Conservation (phyloP, 2,329 filamentous ascomycete species). For the Calonectria henricotiae region DNA sequence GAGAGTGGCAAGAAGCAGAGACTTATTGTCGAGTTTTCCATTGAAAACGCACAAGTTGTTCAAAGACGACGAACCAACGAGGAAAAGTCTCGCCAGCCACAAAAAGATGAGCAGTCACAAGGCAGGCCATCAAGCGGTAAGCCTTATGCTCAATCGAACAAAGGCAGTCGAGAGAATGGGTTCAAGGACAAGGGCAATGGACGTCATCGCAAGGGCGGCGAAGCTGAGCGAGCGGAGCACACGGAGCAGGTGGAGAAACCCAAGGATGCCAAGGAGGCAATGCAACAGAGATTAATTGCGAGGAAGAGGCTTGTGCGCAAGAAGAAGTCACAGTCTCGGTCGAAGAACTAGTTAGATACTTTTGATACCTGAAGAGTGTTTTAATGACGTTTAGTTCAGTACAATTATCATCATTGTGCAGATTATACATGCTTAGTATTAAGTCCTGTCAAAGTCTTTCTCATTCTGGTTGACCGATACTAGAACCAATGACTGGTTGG, state of each 20-base stretch:
- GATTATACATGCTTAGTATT: background rate
- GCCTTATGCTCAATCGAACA: conserved; percentile 38
- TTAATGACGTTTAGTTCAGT: conserved; percentile 34
- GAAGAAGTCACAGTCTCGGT: conserved; percentile 69
- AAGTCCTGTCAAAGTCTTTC: background rate
- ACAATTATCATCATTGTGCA: conserved; percentile 5
- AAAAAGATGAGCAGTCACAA: conserved; percentile 46
- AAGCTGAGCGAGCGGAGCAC: conserved; percentile 30
- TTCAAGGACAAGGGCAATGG: conserved; percentile 46
- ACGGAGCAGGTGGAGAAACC: conserved; percentile 54
- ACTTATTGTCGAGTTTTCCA: conserved; percentile 95
- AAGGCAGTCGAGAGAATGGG: conserved; percentile 41
- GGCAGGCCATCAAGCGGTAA: conserved; percentile 26
- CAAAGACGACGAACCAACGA: conserved; percentile 73
- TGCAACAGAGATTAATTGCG: conserved; percentile 84
- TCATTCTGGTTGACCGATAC: background rate
- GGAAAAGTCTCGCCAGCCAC: conserved; percentile 55
- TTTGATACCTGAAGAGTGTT: conserved; percentile 42
- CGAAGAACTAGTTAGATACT: conserved; percentile 50
- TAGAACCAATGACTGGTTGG: background rate
- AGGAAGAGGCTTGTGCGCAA: conserved; percentile 87
- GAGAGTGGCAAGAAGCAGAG: conserved; percentile 86
- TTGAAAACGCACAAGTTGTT: conserved; percentile 98
- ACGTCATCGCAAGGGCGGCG: conserved; percentile 43
- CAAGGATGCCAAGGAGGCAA: conserved; percentile 58